These are phyloP conservation scores for Colletotrichum tabaci DNA, from an alignment of 2,329 filamentous ascomycete species.

Conservation along the genomic window DNA sequence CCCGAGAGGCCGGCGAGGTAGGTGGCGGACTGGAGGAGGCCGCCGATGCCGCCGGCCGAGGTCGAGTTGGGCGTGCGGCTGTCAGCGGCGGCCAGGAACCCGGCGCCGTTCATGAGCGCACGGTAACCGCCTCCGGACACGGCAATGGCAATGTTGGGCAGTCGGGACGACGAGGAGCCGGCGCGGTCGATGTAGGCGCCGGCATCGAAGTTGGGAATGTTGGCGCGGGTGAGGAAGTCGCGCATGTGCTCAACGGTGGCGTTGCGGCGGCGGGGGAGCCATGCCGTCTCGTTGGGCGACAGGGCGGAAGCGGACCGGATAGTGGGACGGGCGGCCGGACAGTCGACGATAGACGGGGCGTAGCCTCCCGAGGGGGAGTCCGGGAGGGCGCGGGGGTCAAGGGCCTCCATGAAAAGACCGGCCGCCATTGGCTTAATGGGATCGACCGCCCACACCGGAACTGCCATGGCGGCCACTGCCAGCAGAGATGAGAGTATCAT, in stretches of 20 bases:
- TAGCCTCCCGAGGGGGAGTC: conserved; percentile 73
- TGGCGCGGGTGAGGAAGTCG: conserved; percentile 78
- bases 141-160: conserved; percentile 79
- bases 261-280: conserved; percentile 80
- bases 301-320: conserved; percentile 76
- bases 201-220: conserved; percentile 86
- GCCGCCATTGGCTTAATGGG: conserved; percentile 38
- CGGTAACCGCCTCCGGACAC: conserved; percentile 89
- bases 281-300: conserved; percentile 79
- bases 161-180: conserved; percentile 74
- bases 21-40: conserved; percentile 84
- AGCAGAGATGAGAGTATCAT: conserved; percentile 35
- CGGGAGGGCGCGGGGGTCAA: conserved; percentile 52
- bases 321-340: conserved; percentile 77
- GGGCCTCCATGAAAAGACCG: conserved; percentile 22
- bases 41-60: conserved; percentile 78
- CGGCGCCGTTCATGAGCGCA: conserved; percentile 87
- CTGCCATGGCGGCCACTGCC: conserved; percentile 24
- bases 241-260: conserved; percentile 83
- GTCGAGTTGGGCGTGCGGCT: conserved; percentile 76
- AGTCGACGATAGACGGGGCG: conserved; percentile 76
- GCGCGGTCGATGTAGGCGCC: conserved; percentile 77
- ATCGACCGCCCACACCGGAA: conserved; percentile 53
- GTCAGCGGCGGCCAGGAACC: conserved; percentile 85
- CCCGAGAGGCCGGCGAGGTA: conserved; percentile 88